phyloP scores from a whole-genome alignment of 257 asterid species.

The Linderniella brevidens region DNA sequence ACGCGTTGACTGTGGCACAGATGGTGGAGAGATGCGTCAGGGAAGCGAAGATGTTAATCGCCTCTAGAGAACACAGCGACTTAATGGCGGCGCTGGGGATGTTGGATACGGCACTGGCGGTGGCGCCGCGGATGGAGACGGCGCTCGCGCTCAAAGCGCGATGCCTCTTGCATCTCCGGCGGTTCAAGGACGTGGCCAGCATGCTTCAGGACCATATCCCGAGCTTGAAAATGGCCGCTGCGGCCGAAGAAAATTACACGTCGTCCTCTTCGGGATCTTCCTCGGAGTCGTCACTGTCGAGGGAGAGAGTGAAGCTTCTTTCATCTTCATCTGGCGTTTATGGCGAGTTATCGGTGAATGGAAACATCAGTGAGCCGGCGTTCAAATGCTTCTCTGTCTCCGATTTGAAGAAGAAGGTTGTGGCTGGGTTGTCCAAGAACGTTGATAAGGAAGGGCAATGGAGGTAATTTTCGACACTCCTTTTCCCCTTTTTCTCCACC shows the following conservation, averaged over 20 bases:
- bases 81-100: slow-evolving; percentile 51
- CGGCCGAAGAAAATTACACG: slow-evolving; percentile 17
- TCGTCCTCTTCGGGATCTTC: slow-evolving; percentile 35
- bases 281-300: slow-evolving; percentile 51
- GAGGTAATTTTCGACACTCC: slow-evolving; percentile 36
- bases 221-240: slow-evolving; percentile 33
- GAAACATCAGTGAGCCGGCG: slow-evolving; percentile 16
- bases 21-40: slow-evolving; percentile 66
- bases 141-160: slow-evolving; percentile 75
- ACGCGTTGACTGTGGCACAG: slow-evolving; percentile 22
- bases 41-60: slow-evolving; percentile 60
- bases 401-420: slow-evolving; percentile 69
- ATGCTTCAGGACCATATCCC: slow-evolving; percentile 89
- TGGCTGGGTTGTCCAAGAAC: slow-evolving; percentile 51
- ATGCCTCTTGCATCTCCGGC: slow-evolving; percentile 59
- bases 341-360: no score
- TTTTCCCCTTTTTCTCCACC: background rate
- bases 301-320: slow-evolving; percentile 60
- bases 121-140: slow-evolving; percentile 68
- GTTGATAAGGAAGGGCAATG: slow-evolving; percentile 71
- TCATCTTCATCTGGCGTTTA: slow-evolving; percentile 12
- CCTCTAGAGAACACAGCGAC: slow-evolving; percentile 49
- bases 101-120: slow-evolving; percentile 51
- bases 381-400: slow-evolving; percentile 67
- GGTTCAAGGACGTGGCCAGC: slow-evolving; percentile 79